phyloP scores from a whole-genome alignment of 2,329 filamentous ascomycete genomes.

The Exophiala viscosa region DNA sequence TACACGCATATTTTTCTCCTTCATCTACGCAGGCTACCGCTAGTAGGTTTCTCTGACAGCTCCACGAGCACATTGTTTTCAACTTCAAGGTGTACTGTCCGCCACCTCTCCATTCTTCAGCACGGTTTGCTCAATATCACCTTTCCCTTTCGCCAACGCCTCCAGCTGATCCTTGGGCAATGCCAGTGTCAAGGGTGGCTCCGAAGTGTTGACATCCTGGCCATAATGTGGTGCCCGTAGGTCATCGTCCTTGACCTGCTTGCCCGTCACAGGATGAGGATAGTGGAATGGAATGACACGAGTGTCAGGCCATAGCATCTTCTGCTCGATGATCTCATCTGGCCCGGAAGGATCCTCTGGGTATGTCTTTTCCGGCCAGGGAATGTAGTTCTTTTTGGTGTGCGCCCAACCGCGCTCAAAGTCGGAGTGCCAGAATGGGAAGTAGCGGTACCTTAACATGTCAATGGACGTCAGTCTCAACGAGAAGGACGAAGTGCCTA shows the following conservation, averaged over 20 bases:
- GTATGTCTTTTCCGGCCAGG: slow-evolving; percentile 47
- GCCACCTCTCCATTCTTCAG: slow-evolving; percentile 6
- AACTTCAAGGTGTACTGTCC: slow-evolving; percentile 2
- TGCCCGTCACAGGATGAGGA: slow-evolving; percentile 19
- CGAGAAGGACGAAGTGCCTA: neutral
- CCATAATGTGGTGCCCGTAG: slow-evolving; percentile 19
- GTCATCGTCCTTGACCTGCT: slow-evolving; percentile 16
- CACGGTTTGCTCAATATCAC: neutral
- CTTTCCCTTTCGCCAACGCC: slow-evolving; percentile 7
- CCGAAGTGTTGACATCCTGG: slow-evolving; percentile 15
- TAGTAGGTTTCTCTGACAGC: no score
- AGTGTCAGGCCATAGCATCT: slow-evolving; percentile 56
- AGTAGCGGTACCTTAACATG: slow-evolving; percentile 44
- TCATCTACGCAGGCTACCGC: no score
- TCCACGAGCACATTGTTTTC: neutral
- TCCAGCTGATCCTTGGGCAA: slow-evolving; percentile 19
- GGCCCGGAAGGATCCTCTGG: slow-evolving; percentile 51
- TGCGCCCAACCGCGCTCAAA: slow-evolving; percentile 53
- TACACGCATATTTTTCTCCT: no score
- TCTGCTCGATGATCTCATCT: slow-evolving; percentile 52
- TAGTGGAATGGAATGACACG: slow-evolving; percentile 37
- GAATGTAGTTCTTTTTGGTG: slow-evolving; percentile 53
- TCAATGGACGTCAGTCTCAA: neutral
- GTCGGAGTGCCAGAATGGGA: slow-evolving; percentile 56
- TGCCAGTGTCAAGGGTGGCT: slow-evolving; percentile 18